Evolutionary conservation across 1,284 basidiomycete species (phyloP), one percentile per base, ranked within the genome.

Genomic region (Ganoderma multipileum): DNA sequence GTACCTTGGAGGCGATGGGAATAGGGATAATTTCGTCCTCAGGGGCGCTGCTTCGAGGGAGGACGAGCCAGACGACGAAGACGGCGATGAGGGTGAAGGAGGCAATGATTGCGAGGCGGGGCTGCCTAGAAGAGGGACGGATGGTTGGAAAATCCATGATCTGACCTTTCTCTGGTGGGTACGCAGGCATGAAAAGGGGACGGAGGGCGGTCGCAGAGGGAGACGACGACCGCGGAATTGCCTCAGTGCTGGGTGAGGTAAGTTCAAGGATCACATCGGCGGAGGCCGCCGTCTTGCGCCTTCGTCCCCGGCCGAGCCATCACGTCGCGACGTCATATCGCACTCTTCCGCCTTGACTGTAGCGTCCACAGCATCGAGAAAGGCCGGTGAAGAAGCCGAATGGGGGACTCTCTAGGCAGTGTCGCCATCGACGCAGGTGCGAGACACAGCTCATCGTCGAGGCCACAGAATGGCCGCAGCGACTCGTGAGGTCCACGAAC

Each of bases 31-130:
- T 61, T 5, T 69, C 66, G 9, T 64, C 71, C 8, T 30, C 58
- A 4, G 66, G 64, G 0, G 54, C 16, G 5, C 62, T 30, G 26
- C 42, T 65, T 28, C 70, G 63, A 11, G 72, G 72, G 14, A 73
- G 70, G 42, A 73, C 64, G 50, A 71, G 63, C 72, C 72, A 73
- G 44, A 73, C 70, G 65, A 73, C 58, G 66, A 73, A 71, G 28
- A 73, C 72, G 36, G 50, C 68, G 47, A 73, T 71, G 66, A 73
- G 68, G 20, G 68, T 64, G 66, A 73, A 71, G 44, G 70, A 73
- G 16, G 70, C 70, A 41, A 65, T 67, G 61, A 73, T 73, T 1
- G 72, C 72, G 30, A 73, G 65, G 50, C 72, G 72, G 41, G 72
- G 72, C 68, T 71, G 72, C 33, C 72, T 70, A 18, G 69, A 26